Conservation (phyloP, 164 flowering plant species). For the Brasenia schreberi region DNA sequence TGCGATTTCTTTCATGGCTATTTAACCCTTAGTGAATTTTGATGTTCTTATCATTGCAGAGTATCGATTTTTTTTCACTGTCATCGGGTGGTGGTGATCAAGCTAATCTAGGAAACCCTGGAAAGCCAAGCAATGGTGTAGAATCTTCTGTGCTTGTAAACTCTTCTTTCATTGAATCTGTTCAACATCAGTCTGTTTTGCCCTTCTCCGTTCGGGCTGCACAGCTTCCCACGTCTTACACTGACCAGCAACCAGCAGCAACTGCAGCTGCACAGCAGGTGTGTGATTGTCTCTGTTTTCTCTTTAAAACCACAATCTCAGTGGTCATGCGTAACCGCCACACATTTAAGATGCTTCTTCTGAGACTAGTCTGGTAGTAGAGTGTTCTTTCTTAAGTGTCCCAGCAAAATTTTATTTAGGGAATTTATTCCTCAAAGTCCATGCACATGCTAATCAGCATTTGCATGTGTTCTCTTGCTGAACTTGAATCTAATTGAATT, state of each 20-base stretch:
- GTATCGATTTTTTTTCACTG: conserved; percentile 40
- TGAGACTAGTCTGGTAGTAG: too few species aligned
- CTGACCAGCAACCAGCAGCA: conserved; percentile 20
- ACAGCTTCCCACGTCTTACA: conserved; percentile 17
- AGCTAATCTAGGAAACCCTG: conserved; percentile 2
- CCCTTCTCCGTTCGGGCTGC: conserved; percentile 22
- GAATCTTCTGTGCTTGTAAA: conserved; percentile 15
- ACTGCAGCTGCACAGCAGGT: conserved; percentile 39
- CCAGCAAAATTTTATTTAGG: too few species aligned
- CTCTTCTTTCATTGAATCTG: conserved; percentile 10
- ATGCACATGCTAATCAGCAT: too few species aligned
- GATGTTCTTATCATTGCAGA: conserved; percentile 18
- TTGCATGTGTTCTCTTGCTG: too few species aligned
- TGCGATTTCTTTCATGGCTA: neutral
- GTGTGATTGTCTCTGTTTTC: neutral
- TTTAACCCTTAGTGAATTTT: neutral
- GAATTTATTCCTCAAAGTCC: too few species aligned
- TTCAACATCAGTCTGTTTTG: conserved; percentile 18
- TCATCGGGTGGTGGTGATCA: conserved; percentile 17
- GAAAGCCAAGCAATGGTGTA: conserved; percentile 5
- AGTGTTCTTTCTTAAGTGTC: too few species aligned
- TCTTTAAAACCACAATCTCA: too few species aligned
- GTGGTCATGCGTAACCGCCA: too few species aligned
- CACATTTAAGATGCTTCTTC: neutral
- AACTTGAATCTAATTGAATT: too few species aligned